Base-by-base conservation (phyloP, 2,329 filamentous ascomycete species). In the Ceratocystiopsis minuta region DNA sequence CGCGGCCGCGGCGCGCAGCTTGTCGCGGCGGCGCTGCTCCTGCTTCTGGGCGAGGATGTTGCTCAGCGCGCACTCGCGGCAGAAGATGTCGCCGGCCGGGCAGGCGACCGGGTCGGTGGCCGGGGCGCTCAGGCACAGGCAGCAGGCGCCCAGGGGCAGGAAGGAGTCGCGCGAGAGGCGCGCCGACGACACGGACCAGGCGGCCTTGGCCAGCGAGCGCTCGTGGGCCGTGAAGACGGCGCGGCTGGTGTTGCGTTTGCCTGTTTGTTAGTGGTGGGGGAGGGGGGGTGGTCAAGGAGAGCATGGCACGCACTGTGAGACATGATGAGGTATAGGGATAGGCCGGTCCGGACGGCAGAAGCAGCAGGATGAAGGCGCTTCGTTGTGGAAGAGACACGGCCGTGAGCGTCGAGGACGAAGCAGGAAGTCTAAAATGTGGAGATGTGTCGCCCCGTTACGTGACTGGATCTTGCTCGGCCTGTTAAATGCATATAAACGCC, bases 211-310 rank as follows among this genome's bases (percentile, higher is more conserved):
- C 39, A 88, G 72, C 40, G 73, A 72, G 50, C 90, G 79, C 63
- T 96, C 90, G 62, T 95, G 77, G 18, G 85, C 78, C 32, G 90
- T 96, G 67, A 96, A 96, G 60, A 95, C 86, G 36, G 86, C 78
- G 37, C 88, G 77, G 37, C 84, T 88, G 37, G 86, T 93, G 63
- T 95, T 94, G 52, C 85, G 76, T 65, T 94, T 93, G 55, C 73
- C 73, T 77, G 50, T 52, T 37, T 40, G 45, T 46, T 33, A 42
- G 44, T 46, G 42, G 43, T 46, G 16, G 39, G 16, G 34, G 18
- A 11, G 43, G 47, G 16, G 39, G 16, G 34, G 18, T 11, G 17
- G 44, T 12, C 36, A 14, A 28, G 18, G 28, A 36, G 33, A 33
- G 18, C 10, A 14, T 12, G 13, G 32, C 14, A 36, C 60, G 53